Percentiles rank a stretch among this genome's conserved stretches.
phyloP scores from a whole-genome alignment of 768 basidiomycete genomes.

The Naganishia randhawae region DNA sequence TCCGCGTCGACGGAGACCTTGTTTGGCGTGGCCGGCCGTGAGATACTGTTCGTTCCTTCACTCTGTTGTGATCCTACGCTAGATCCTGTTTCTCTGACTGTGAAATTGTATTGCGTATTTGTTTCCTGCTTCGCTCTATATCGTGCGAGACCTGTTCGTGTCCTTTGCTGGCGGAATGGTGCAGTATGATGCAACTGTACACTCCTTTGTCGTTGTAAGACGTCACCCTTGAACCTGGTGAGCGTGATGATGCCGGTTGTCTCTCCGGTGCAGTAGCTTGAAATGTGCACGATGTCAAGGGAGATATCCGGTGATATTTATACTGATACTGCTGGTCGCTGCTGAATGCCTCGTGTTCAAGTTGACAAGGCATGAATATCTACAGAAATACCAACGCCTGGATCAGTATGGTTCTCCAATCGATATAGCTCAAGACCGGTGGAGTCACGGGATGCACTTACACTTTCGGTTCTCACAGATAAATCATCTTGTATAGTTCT shows the following conservation, averaged over 20 bases:
- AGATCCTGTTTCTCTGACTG: neutral
- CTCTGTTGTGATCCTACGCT: neutral
- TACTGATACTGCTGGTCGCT: conserved; percentile 2
- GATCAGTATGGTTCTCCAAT: neutral
- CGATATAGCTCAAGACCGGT: neutral
- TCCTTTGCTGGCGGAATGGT: neutral
- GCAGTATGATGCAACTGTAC: neutral
- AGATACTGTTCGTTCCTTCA: neutral
- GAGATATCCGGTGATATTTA: neutral
- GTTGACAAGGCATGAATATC: conserved; percentile 9
- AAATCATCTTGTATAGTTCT: conserved; percentile 2
- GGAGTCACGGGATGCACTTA: neutral
- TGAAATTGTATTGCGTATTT: neutral
- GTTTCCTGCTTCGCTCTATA: neutral
- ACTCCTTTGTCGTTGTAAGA: conserved; percentile 12
- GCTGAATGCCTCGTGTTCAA: conserved; percentile 1
- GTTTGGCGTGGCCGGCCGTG: neutral
- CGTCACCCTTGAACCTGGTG: neutral
- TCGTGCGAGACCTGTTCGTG: neutral
- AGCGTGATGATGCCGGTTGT: neutral
- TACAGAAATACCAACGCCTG: neutral
- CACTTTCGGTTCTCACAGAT: conserved; percentile 19
- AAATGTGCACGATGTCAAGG: neutral
- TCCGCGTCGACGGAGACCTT: neutral
- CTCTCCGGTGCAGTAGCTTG: neutral